Conservation (phyloP, 2,329 filamentous ascomycete genomes). For the Leptographium flavum region DNA sequence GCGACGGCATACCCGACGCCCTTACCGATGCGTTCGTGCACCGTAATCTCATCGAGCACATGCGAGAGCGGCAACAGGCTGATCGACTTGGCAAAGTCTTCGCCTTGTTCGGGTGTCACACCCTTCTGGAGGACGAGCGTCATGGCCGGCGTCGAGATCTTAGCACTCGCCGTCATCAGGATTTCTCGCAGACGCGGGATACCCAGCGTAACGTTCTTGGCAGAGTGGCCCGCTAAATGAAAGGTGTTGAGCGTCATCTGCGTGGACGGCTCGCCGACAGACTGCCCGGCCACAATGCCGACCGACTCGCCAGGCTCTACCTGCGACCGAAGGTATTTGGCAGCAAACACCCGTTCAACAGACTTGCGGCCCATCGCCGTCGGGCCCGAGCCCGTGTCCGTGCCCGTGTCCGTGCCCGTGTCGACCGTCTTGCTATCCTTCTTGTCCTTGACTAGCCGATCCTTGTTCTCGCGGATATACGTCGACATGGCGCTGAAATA, state of each 20-base stretch:
- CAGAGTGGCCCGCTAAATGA: constrained; percentile 95
- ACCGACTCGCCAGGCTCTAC: constrained; percentile 94
- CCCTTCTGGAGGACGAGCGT: constrained; percentile 66
- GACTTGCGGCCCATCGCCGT: constrained; percentile 34
- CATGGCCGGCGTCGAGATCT: constrained; percentile 86
- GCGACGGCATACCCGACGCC: constrained; percentile 55
- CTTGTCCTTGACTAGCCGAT: constrained; percentile 34
- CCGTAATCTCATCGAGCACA: constrained; percentile 65
- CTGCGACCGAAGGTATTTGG: constrained; percentile 85
- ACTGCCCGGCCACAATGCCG: constrained; percentile 92
- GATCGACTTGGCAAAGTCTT: constrained; percentile 82
- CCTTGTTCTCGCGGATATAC: constrained; percentile 67
- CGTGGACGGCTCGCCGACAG: constrained; percentile 90
- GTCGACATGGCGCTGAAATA: constrained; percentile 60
- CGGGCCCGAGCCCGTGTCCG: not conserved
- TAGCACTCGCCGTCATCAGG: constrained; percentile 85
- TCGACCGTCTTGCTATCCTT: constrained; percentile 16
- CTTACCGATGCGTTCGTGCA: constrained; percentile 65
- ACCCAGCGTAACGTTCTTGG: constrained; percentile 97
- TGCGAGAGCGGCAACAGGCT: constrained; percentile 73
- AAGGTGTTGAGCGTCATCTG: constrained; percentile 99
- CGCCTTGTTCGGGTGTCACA: constrained; percentile 51
- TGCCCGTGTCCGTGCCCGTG: not conserved
- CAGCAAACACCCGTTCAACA: constrained; percentile 71
- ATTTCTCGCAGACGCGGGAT: constrained; percentile 96